Evolutionary conservation across 805 yeast species (phyloP), one percentile per base, ranked within the genome.

Genomic region (Yamadazyma paraphyllophila): DNA sequence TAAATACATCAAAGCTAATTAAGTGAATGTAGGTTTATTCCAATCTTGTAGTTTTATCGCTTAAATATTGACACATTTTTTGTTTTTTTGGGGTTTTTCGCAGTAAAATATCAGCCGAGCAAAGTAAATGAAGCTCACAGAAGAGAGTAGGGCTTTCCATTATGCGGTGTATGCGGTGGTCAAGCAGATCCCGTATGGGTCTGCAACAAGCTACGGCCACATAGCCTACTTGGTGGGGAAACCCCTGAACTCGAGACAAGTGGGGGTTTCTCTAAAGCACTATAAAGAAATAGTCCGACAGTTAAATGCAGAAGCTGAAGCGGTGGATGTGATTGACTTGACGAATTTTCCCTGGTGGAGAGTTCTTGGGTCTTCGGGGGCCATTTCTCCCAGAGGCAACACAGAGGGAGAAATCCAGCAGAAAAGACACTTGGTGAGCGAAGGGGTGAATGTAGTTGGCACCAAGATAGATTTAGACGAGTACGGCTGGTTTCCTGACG

Each of bases 281-380:
- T 67, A 55, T 36, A 30, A 46, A 4, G 50, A 48, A 12, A 59
- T 66, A 24, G 51, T 64, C 4, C 54, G 56, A 13, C 52, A 50
- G 26, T 51, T 70, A 11, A 56, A 57, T 17, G 45, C 37, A 1
- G 70, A 65, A 8, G 20, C 36, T 44, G 36, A 35, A 8, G 27
- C 17, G 7, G 17, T 14, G 6, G 40, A 52, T 12, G 51, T 47
- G 2, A 49, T 44, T 5, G 46, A 45, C 10, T 41, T 56, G 8
- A 61, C 53, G 2, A 66, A 65, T 8, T 75, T 85, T 11, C 92
- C 92, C 3, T 87, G 95, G 95, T 86, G 92, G 92, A 64, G 95
- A 30, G 86, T 87, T 1, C 67, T 87, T 8, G 74, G 77, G 17
- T 69, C 85, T n/a, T 63, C 77, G 13, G 94, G 94, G 0, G 67